A percentile compares a stretch with the other conserved stretches of the same genome.
phyloP scores from a whole-genome alignment of 2,329 filamentous ascomycete species.

The Eutypella sp. region DNA sequence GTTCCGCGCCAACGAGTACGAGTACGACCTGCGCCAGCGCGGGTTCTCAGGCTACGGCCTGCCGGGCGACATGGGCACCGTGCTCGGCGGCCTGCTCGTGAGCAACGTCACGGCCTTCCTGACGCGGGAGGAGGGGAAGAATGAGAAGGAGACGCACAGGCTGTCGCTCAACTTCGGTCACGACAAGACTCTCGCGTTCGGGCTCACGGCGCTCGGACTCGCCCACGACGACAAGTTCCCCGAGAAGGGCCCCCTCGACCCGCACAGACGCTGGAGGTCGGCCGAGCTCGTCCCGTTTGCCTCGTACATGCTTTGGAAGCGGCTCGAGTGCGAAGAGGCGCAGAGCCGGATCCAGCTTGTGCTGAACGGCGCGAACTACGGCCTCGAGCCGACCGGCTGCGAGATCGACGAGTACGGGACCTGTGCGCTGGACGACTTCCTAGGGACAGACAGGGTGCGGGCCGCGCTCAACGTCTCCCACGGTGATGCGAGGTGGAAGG shows the following conservation, averaged over 20 bases:
- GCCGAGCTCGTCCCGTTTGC: constrained; percentile 17
- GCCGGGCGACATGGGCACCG: constrained; percentile 15
- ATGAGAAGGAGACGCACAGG: constrained; percentile 1
- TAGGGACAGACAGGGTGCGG: constrained; percentile 8
- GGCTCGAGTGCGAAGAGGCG: constrained; percentile 12
- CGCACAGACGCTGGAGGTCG: constrained; percentile 13
- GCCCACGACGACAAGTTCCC: constrained; percentile 14
- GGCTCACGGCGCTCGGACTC: constrained; percentile 15
- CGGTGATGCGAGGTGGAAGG: constrained; percentile 14
- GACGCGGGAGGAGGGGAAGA: constrained; percentile 1
- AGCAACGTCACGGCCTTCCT: constrained; percentile 16
- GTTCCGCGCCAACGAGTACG: constrained; percentile 16
- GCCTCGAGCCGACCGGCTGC: constrained; percentile 14
- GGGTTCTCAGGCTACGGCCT: constrained; percentile 19
- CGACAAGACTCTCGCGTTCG: constrained; percentile 18
- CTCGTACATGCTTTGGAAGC: constrained; percentile 15
- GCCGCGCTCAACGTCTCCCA: constrained; percentile 13
- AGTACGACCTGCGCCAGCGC: constrained; percentile 19
- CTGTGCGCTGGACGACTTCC: constrained; percentile 14
- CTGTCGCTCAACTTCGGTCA: constrained; percentile 19
- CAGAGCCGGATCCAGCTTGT: constrained; percentile 13
- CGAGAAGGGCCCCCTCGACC: constrained; percentile 11
- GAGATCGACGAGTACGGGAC: constrained; percentile 15
- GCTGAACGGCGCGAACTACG: constrained; percentile 19
- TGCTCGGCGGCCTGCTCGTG: constrained; percentile 15